Conservation (phyloP, 2,329 filamentous ascomycete genomes). For the Monilinia laxa region DNA sequence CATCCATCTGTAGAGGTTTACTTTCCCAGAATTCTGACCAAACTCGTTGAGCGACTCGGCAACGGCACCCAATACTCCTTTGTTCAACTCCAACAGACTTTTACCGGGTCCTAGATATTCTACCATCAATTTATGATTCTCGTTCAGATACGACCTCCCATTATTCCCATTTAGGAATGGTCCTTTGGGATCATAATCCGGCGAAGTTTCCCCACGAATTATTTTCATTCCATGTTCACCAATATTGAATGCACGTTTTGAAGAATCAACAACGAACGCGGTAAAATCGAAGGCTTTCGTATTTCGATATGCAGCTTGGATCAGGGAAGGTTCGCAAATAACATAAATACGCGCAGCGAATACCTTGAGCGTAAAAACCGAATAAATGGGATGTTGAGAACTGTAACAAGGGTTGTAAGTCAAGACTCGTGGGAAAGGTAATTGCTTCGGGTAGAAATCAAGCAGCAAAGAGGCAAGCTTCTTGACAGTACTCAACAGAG, state of each 20-base stretch:
- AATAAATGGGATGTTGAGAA: slow-evolving; percentile 32
- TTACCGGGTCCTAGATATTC: slow-evolving; percentile 41
- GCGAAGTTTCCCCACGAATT: slow-evolving; percentile 33
- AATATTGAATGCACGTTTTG: slow-evolving; percentile 44
- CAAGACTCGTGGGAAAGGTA: slow-evolving; percentile 12
- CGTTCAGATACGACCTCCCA: slow-evolving; percentile 41
- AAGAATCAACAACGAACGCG: slow-evolving; percentile 44
- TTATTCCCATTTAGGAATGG: slow-evolving; percentile 33
- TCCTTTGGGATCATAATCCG: slow-evolving; percentile 35
- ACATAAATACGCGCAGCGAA: slow-evolving; percentile 48
- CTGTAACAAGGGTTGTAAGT: slow-evolving; percentile 23
- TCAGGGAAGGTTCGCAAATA: slow-evolving; percentile 45
- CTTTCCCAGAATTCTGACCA: slow-evolving; percentile 38
- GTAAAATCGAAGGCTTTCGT: slow-evolving; percentile 47
- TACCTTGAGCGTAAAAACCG: slow-evolving; percentile 49
- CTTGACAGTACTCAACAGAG: no score
- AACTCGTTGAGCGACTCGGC: slow-evolving; percentile 39
- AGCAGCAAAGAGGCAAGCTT: neutral
- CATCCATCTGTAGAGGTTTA: slow-evolving; percentile 44
- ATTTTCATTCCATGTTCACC: slow-evolving; percentile 41
- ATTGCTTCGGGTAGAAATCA: neutral
- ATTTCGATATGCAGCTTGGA: slow-evolving; percentile 44
- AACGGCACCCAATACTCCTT: slow-evolving; percentile 43
- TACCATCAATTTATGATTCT: slow-evolving; percentile 43
- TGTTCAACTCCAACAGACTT: slow-evolving; percentile 43